Evolutionary conservation across 176 grass and related monocot genomes (phyloP).

Genomic region (Zea luxurians): DNA sequence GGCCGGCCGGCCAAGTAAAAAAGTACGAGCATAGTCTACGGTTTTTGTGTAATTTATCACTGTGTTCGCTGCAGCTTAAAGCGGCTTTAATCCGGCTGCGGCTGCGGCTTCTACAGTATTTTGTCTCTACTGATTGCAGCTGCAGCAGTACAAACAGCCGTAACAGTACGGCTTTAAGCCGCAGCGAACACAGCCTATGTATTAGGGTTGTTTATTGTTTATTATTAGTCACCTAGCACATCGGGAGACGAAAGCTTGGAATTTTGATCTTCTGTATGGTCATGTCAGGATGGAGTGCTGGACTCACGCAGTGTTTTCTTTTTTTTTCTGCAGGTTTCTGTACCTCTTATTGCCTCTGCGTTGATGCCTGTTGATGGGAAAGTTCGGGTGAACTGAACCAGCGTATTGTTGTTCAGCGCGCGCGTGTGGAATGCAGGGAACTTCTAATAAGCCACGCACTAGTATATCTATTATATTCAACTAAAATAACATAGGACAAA

Average conservation of each 20-base stretch:
- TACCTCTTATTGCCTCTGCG: not conserved
- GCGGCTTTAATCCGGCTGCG: no score
- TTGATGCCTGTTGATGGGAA: conserved; percentile 20
- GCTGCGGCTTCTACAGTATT: no score
- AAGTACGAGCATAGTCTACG: not conserved
- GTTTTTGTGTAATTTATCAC: not conserved
- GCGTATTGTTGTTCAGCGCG: conserved; percentile 17
- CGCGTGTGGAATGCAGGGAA: conserved; percentile 1
- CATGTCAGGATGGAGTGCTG: conserved; percentile 27
- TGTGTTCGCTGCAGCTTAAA: no score
- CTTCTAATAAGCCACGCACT: no score
- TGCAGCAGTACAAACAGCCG: no score
- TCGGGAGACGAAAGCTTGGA: conserved; percentile 13
- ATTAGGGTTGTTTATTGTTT: not conserved
- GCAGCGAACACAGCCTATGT: no score
- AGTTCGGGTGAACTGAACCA: conserved; percentile 9
- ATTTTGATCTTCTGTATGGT: conserved; percentile 15
- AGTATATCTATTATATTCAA: no score
- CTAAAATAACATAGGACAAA: no score
- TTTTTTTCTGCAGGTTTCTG: not conserved
- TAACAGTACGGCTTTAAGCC: no score
- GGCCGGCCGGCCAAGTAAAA: not conserved
- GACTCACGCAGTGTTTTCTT: not conserved
- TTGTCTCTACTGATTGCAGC: no score
- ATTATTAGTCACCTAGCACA: conserved; percentile 29